Conservation (phyloP, 1,284 basidiomycete genomes). For the Cryptococcus wingfieldii region DNA sequence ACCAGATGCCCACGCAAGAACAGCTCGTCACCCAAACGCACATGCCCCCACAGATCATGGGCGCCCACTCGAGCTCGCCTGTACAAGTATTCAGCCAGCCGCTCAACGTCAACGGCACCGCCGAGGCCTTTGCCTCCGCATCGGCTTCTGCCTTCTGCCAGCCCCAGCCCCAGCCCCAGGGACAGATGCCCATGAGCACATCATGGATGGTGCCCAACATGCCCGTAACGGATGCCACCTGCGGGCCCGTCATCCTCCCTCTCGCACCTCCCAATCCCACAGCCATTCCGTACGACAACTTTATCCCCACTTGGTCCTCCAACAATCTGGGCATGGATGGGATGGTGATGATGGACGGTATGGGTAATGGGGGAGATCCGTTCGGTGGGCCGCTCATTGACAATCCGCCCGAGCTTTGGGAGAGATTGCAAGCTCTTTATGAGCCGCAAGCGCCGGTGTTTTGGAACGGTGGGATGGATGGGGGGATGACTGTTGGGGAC, state of each 20-base stretch:
- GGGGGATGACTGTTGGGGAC: background rate
- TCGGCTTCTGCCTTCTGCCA: background rate
- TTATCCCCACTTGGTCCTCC: background rate
- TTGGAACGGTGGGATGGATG: conserved; percentile 7
- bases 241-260: conserved; percentile 10
- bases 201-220: background rate
- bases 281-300: conserved; percentile 6
- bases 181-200: background rate
- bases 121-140: background rate
- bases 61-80: background rate
- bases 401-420: conserved; percentile 34
- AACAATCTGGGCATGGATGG: background rate
- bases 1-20: background rate
- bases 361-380: background rate
- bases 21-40: background rate
- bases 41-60: background rate
- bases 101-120: background rate
- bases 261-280: conserved; percentile 12
- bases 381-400: background rate
- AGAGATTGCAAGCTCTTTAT: conserved; percentile 41
- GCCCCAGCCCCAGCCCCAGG: background rate
- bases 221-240: background rate
- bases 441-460: conserved; percentile 30
- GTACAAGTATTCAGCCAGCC: background rate
- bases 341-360: background rate